Conservation (phyloP, 1,284 basidiomycete species). For the Tylopilus sp. region DNA sequence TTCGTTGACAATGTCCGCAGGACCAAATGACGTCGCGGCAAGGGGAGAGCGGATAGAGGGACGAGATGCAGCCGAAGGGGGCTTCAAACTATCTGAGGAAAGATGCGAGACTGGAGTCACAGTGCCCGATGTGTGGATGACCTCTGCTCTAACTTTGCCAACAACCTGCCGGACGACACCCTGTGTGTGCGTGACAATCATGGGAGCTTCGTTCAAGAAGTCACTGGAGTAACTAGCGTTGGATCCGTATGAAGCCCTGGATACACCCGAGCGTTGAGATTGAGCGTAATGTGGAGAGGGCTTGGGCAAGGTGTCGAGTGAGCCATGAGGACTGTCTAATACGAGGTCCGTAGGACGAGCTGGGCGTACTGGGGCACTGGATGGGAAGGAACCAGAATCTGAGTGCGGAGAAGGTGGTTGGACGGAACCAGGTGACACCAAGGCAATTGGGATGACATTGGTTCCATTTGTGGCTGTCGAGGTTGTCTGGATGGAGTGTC, state of each 20-base stretch:
- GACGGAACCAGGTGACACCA: conserved; percentile 60
- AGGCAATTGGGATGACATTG: conserved; percentile 80
- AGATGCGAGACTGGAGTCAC: conserved; percentile 29
- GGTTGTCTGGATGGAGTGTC: conserved; percentile 70
- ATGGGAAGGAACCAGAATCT: conserved; percentile 25
- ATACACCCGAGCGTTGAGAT: conserved; percentile 54
- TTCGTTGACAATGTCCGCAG: conserved; percentile 57
- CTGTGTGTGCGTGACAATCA: conserved; percentile 69
- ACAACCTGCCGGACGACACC: conserved; percentile 66
- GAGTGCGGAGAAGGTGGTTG: conserved; percentile 27
- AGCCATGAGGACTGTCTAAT: conserved; percentile 58
- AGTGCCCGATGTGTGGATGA: conserved; percentile 58
- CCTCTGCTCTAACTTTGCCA: conserved; percentile 73
- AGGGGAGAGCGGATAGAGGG: conserved; percentile 59
- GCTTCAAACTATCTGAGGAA: conserved; percentile 39
- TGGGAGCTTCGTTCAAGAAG: conserved; percentile 73
- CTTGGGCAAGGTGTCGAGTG: conserved; percentile 46
- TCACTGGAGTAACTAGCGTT: conserved; percentile 72
- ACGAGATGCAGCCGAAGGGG: conserved; percentile 38
- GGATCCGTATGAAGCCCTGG: conserved; percentile 68
- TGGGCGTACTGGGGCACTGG: conserved; percentile 55
- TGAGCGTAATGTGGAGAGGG: conserved; percentile 42
- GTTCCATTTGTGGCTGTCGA: conserved; percentile 68
- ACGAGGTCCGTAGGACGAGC: conserved; percentile 55
- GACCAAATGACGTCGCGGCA: conserved; percentile 69